Evolutionary conservation across 73 alveolate genomes (phyloP).

Genomic region (Durusdinium trenchii): DNA sequence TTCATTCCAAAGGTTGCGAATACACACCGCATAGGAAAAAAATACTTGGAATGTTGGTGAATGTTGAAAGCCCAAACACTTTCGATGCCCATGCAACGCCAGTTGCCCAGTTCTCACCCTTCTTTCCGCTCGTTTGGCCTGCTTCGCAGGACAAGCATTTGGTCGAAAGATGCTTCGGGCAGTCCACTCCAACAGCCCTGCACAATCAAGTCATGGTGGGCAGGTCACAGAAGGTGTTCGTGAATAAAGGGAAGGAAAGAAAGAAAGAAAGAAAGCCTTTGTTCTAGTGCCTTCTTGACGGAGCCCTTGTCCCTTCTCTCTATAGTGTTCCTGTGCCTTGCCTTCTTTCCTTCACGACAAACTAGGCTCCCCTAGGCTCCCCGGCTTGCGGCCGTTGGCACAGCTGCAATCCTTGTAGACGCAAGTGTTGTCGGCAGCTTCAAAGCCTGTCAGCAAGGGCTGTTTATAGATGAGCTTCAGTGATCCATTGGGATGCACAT

Average conservation of each 20-base stretch:
- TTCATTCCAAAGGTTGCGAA: no score
- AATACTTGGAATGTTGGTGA: no score
- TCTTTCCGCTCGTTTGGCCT: background rate
- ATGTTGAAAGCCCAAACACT: no score
- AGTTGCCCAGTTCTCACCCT: background rate
- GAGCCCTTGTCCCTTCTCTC: background rate
- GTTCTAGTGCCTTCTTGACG: no score
- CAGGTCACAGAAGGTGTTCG: no score
- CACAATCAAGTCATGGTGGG: no score
- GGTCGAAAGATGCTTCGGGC: background rate
- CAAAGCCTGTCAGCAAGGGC: background rate
- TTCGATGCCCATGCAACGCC: no score
- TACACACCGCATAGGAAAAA: no score
- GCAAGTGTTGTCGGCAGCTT: background rate
- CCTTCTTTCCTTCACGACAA: background rate
- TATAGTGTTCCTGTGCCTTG: background rate
- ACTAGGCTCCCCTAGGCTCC: background rate
- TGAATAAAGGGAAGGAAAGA: no score
- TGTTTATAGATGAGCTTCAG: background rate
- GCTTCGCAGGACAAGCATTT: conserved; percentile 14
- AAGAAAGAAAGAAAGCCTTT: no score
- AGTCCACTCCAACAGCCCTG: background rate
- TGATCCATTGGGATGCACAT: background rate
- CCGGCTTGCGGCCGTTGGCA: background rate
- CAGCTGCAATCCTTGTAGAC: conserved; percentile 41